A percentile compares a stretch with the other conserved stretches of the same genome.
phyloP scores from a whole-genome alignment of 1,284 basidiomycete genomes.

The Leccinum subfulvum region DNA sequence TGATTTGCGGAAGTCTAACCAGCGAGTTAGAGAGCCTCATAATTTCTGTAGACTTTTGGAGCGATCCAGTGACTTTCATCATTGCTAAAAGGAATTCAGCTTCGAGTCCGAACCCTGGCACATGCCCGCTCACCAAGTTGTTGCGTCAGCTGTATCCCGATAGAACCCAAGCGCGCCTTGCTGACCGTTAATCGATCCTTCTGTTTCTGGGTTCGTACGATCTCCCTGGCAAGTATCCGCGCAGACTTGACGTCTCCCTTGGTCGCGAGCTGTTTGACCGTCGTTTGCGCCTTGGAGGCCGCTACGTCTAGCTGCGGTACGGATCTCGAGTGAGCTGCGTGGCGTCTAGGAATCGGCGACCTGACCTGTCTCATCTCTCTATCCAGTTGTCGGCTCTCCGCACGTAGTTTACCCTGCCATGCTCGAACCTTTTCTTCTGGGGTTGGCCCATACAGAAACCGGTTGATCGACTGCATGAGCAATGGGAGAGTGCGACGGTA shows the following conservation, averaged over 20 bases:
- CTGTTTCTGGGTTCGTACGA: conserved; percentile 95
- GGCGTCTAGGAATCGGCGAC: conserved; percentile 16
- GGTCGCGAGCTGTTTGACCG: conserved; percentile 87
- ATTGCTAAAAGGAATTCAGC: conserved; percentile 61
- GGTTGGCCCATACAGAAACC: conserved; percentile 92
- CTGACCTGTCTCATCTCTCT: conserved; percentile 91
- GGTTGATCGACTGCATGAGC: conserved; percentile 82
- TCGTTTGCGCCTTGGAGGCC: conserved; percentile 76
- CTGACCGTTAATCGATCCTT: conserved; percentile 88
- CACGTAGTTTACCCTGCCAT: conserved; percentile 85
- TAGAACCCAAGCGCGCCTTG: conserved; percentile 92
- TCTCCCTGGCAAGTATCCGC: conserved; percentile 86
- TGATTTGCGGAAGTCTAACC: conserved; percentile 90
- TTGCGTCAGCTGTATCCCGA: conserved; percentile 87
- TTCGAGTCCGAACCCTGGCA: neutral
- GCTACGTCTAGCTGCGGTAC: conserved; percentile 74
- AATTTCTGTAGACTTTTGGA: conserved; percentile 98
- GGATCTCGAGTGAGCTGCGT: conserved; percentile 22
- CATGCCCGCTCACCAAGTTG: conserved; percentile 77
- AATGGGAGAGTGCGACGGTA: conserved; percentile 7
- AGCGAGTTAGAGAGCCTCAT: conserved; percentile 97
- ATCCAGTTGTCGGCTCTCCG: conserved; percentile 80
- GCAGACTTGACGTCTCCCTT: conserved; percentile 95
- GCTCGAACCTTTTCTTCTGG: conserved; percentile 87
- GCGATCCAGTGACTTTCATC: conserved; percentile 93